phyloP scores from a whole-genome alignment of 306 rosid genomes.

The Heteromeles arbutifolia region DNA sequence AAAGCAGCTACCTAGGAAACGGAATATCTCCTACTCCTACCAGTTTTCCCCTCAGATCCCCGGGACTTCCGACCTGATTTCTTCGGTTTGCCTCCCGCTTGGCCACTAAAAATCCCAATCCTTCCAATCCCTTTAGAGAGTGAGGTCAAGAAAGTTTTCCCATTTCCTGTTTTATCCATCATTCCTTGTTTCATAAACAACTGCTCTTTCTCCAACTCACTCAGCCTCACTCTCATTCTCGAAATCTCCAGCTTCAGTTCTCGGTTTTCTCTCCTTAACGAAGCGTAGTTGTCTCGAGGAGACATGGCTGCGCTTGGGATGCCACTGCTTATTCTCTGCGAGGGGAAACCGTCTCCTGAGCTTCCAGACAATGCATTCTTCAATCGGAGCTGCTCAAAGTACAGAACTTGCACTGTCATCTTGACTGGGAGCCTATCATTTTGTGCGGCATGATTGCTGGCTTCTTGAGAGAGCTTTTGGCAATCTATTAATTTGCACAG shows the following conservation, averaged over 20 bases:
- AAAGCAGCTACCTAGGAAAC: conserved; percentile 34
- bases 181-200: conserved; percentile 76
- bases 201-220: conserved; percentile 91
- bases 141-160: conserved; percentile 67
- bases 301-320: conserved; percentile 86
- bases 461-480: conserved; percentile 87
- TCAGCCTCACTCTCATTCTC: conserved; percentile 79
- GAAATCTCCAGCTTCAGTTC: conserved; percentile 84
- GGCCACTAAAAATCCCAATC: conserved; percentile 64
- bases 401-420: conserved; percentile 71
- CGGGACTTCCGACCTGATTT: conserved; percentile 51
- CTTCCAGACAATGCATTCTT: conserved; percentile 60
- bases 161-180: conserved; percentile 57
- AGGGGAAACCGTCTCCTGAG: conserved; percentile 50
- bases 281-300: conserved; percentile 83
- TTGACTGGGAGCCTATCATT: conserved; percentile 74
- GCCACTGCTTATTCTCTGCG: conserved; percentile 75
- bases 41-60: conserved; percentile 53
- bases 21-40: conserved; percentile 70
- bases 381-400: conserved; percentile 77
- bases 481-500: conserved; percentile 76
- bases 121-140: conserved; percentile 74
- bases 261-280: conserved; percentile 73
- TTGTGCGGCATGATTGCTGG: conserved; percentile 83
- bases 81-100: conserved; percentile 49